Conservation (phyloP, 768 basidiomycete species). For the Plicaturopsis crispa region DNA sequence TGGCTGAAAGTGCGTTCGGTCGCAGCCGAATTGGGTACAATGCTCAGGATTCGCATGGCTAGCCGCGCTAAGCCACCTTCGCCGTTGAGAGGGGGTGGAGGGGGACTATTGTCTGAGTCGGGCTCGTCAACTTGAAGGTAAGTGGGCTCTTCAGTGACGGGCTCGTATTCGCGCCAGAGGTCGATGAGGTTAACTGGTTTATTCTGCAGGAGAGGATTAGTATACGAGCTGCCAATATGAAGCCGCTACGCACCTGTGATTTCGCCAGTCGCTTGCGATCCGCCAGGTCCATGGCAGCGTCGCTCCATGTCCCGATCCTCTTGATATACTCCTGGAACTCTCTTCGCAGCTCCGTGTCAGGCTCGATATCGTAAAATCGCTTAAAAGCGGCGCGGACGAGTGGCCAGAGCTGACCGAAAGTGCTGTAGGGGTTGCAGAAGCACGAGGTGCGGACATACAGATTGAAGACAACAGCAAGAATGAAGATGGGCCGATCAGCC, state of each 20-base stretch:
- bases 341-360: constrained; percentile 4
- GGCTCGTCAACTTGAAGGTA: no score
- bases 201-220: no score
- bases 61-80: constrained; percentile 3
- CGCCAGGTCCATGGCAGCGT: constrained; percentile 6
- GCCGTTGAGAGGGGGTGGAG: no score
- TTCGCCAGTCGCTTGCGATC: constrained; percentile 2
- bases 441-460: constrained; percentile 3
- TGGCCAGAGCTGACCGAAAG: constrained; percentile 2
- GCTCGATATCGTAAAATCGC: constrained; percentile 4
- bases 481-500: constrained; percentile 8
- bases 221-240: no score
- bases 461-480: constrained; percentile 7
- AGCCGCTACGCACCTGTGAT: no score
- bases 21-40: constrained; percentile 3
- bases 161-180: no score
- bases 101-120: no score
- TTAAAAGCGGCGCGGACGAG: constrained; percentile 7
- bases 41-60: constrained; percentile 1
- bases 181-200: no score
- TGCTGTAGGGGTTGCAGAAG: background rate
- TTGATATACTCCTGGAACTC: constrained; percentile 7
- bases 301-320: constrained; percentile 3
- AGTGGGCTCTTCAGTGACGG: no score
- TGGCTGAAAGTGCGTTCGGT: constrained; percentile 5